Conservation (phyloP, 2,329 filamentous ascomycete genomes). For the Claviceps citrina region DNA sequence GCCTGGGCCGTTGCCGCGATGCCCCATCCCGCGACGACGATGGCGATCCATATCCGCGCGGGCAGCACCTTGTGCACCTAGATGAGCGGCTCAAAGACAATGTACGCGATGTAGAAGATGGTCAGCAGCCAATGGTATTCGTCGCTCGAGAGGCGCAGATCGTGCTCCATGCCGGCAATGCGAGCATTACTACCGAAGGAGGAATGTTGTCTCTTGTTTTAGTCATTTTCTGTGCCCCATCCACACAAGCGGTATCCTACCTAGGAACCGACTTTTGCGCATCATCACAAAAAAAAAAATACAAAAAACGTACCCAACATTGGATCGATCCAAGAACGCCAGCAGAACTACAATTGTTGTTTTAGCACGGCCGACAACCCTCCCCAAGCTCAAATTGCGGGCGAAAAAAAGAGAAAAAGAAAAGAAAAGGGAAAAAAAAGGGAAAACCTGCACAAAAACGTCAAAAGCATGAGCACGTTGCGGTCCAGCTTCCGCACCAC, state of each 20-base stretch:
- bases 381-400: no score
- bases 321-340: conserved; percentile 11
- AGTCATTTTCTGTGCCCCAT: no score
- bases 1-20: conserved; percentile 22
- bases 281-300: not conserved
- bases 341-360: conserved; percentile 6
- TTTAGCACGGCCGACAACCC: no score
- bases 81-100: conserved; percentile 8
- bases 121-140: conserved; percentile 12
- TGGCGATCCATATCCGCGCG: conserved; percentile 3
- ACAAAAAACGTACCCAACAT: conserved; percentile 9
- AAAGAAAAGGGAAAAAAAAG: no score
- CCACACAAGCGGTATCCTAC: no score
- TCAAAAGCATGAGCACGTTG: conserved; percentile 1
- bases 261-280: no score
- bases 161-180: conserved; percentile 10
- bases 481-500: conserved; percentile 3
- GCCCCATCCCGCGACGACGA: conserved; percentile 7
- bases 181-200: conserved; percentile 10
- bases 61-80: conserved; percentile 6
- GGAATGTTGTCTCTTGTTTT: not conserved
- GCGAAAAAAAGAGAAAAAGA: no score
- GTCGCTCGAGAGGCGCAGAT: conserved; percentile 9
- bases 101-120: conserved; percentile 12
- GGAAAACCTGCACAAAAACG: conserved; percentile 1